phyloP scores from a whole-genome alignment of 306 rosid species.

The Phaseolus lunatus region DNA sequence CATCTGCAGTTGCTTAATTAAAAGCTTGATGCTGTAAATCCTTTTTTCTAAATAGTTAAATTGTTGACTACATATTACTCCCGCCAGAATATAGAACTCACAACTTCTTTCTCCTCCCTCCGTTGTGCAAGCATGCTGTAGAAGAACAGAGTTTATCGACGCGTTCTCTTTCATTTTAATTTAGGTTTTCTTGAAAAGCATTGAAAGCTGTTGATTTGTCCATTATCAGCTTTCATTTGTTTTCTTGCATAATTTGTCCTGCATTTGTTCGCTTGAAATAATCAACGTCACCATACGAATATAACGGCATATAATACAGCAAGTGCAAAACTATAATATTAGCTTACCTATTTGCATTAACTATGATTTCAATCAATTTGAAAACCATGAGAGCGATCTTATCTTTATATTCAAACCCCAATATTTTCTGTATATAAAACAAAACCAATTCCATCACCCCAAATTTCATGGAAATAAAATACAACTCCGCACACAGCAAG shows the following conservation, averaged over 20 bases:
- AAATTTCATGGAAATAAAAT: not conserved
- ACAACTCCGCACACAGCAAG: not conserved
- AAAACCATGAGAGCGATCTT: not conserved
- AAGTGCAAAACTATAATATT: not conserved
- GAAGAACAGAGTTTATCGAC: not conserved
- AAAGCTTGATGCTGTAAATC: not conserved
- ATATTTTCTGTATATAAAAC: not conserved
- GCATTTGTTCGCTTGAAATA: not conserved
- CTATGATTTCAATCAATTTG: slow-evolving; percentile 24
- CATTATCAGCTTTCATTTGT: too few relatives aligned
- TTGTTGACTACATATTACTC: not conserved
- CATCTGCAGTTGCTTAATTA: not conserved
- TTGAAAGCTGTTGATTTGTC: not conserved
- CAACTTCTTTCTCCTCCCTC: not conserved
- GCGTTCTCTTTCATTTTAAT: not conserved
- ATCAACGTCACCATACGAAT: not conserved
- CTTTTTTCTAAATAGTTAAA: not conserved
- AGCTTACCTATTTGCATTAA: slow-evolving; percentile 19
- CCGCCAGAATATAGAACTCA: not conserved
- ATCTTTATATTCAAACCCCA: not conserved
- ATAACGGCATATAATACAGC: slow-evolving; percentile 15
- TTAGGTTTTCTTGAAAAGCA: not conserved
- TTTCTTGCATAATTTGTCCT: not conserved
- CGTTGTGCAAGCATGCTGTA: not conserved
- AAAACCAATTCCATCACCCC: not conserved